Evolutionary conservation across 2,329 filamentous ascomycete species (phyloP).

Genomic region (Fragosphaeria purpurea): DNA sequence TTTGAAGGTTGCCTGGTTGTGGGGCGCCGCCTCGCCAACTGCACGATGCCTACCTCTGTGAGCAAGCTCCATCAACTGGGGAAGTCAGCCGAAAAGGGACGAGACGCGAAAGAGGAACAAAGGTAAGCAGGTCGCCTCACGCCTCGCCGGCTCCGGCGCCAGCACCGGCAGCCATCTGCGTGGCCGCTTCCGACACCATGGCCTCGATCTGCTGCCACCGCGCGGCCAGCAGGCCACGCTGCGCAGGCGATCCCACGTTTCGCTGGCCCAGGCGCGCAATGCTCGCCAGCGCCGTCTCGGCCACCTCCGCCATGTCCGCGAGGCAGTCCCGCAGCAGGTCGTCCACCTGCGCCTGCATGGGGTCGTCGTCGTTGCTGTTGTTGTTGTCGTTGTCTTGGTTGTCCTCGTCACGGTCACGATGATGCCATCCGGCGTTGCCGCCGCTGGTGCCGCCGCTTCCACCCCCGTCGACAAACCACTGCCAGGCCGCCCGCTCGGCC

Average conservation of each 20-base stretch:
- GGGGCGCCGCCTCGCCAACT: no score
- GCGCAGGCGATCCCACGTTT: slow-evolving; percentile 6
- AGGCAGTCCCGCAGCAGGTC: slow-evolving; percentile 8
- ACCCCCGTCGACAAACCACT: slow-evolving; percentile 7
- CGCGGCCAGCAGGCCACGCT: slow-evolving; percentile 9
- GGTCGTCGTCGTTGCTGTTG: background rate
- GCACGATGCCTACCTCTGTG: no score
- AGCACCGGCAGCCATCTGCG: background rate
- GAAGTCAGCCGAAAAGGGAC: no score
- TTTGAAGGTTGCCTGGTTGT: no score
- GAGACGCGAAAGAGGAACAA: no score
- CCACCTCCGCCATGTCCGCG: slow-evolving; percentile 9
- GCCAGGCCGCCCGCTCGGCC: slow-evolving; percentile 9
- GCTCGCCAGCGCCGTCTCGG: slow-evolving; percentile 1
- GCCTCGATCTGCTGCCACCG: slow-evolving; percentile 15
- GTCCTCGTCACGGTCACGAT: slow-evolving; percentile 1
- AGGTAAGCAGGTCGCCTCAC: no score
- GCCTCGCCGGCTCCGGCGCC: no score
- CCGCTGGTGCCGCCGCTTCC: slow-evolving; percentile 1
- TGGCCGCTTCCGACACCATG: slow-evolving; percentile 8
- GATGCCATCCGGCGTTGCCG: no score
- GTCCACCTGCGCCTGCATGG: slow-evolving; percentile 1
- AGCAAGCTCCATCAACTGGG: no score
- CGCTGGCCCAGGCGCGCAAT: slow-evolving; percentile 1
- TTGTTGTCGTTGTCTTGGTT: background rate